Base-by-base conservation (phyloP, 306 rosid species). In the Castanospermum australe region DNA sequence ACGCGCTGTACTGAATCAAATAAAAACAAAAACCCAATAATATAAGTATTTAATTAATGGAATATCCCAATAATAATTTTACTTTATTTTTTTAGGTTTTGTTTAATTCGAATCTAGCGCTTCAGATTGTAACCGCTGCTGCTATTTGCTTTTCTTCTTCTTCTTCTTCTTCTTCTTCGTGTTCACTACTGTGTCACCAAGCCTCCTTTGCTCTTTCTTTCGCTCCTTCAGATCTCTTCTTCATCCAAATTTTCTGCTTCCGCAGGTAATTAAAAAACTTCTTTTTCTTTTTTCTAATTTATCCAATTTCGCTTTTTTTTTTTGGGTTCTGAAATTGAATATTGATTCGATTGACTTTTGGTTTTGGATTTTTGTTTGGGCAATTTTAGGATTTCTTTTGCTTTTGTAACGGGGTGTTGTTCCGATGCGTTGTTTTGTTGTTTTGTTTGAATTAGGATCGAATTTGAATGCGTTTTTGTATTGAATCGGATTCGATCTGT, bases 401-500 rank as follows among this genome's bases (percentile, higher is more conserved):
- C 17, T 75, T 15, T 74, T 41, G n/a, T 75, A 33, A n/a, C 8
- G 42, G 36, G 22, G n/a, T n/a, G n/a, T n/a, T 25, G 8, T 33
- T 71, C 63, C 30, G 73, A 69, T 75, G 15, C 8, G 15, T 70
- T 82, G 38, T 10, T 82, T 65, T 51, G 30, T 51, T 70, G 54
- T 15, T 15, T 62, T 24, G 48, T 62, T 79, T 77, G 35, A 12
- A 80, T 42, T 45, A 14, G 10, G 78, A 79, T 82, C 51, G 85
- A n/a, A 76, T 75, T 48, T 76, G 21, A 59, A 79, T 61, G 15
- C 17, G 6, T n/a, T 50, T 73, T 71, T 38, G 30, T 63, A 52
- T 66, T 76, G 33, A 71, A 39, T 50, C 44, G 11, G 66, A 71
- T 82, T 76, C 87, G 89, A 83, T 86, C 82, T 71, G 56, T n/a